phyloP scores from a whole-genome alignment of 2,329 filamentous ascomycete genomes.

The Torrubiella hemipterigena region DNA sequence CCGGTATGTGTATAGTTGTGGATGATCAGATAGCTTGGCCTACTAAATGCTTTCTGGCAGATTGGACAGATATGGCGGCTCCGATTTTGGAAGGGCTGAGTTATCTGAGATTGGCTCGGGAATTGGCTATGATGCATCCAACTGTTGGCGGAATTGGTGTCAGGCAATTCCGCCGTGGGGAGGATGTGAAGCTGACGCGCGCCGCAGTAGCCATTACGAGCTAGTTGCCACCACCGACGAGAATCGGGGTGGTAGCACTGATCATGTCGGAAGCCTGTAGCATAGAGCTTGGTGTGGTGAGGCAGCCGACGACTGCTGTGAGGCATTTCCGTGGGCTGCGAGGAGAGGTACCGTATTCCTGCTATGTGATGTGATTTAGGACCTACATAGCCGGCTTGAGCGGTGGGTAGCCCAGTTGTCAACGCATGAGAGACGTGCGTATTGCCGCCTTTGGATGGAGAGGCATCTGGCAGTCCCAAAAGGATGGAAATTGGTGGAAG shows the following conservation, averaged over 20 bases:
- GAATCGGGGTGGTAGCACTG: slow-evolving; percentile 36
- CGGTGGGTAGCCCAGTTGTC: too few relatives aligned
- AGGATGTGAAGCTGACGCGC: slow-evolving; percentile 1
- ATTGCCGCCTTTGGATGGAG: slow-evolving; percentile 43
- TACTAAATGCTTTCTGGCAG: slow-evolving; percentile 95
- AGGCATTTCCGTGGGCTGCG: slow-evolving; percentile 70
- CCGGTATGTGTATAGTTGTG: slow-evolving; percentile 97
- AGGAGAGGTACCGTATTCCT: slow-evolving; percentile 71
- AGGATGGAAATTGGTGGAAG: slow-evolving; percentile 90
- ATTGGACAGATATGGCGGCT: slow-evolving; percentile 96
- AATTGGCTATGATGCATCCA: slow-evolving; percentile 75
- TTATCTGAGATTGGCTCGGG: slow-evolving; percentile 71
- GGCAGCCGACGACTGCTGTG: slow-evolving; percentile 65
- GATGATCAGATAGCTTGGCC: slow-evolving; percentile 87
- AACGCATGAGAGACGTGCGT: slow-evolving; percentile 32
- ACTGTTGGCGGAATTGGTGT: background rate
- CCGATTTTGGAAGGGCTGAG: slow-evolving; percentile 79
- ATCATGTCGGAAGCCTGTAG: slow-evolving; percentile 33
- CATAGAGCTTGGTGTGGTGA: slow-evolving; percentile 45
- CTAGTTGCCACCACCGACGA: background rate
- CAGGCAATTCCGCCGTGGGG: background rate
- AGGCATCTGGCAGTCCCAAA: slow-evolving; percentile 68
- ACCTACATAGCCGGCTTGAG: slow-evolving; percentile 3
- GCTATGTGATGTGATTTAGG: background rate
- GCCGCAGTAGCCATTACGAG: too few relatives aligned